A percentile compares a stretch with the other conserved stretches of the same genome.
Evolutionary conservation across 768 basidiomycete genomes (phyloP).

Genomic region (Xanthoconium purpureum): DNA sequence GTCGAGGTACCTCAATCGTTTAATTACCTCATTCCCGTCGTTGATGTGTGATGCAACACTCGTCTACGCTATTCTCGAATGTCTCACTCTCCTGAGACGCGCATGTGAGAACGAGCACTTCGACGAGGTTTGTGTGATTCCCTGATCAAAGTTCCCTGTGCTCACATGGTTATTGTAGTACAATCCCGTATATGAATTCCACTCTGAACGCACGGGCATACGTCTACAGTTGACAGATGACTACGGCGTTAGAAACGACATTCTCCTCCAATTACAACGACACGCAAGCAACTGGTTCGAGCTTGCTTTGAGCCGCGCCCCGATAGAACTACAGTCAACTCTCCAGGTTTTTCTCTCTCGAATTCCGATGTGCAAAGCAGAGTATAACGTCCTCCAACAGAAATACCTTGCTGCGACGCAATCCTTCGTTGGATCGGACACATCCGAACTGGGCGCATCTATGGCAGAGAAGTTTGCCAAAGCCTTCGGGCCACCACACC

Average conservation of each 20-base stretch:
- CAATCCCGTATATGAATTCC: slow-evolving; percentile 81
- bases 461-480: slow-evolving; percentile 85
- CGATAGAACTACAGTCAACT: slow-evolving; percentile 88
- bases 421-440: slow-evolving; percentile 62
- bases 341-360: slow-evolving; percentile 61
- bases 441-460: slow-evolving; percentile 88
- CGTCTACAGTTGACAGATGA: slow-evolving; percentile 81
- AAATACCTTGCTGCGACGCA: slow-evolving; percentile 84
- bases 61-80: slow-evolving; percentile 87
- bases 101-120: slow-evolving; percentile 88
- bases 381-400: slow-evolving; percentile 38
- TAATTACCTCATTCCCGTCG: slow-evolving; percentile 91
- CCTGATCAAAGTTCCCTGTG: neutral
- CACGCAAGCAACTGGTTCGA: slow-evolving; percentile 84
- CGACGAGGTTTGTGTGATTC: slow-evolving; percentile 68
- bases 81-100: slow-evolving; percentile 81
- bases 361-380: neutral
- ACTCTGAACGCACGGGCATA: slow-evolving; percentile 72
- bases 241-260: slow-evolving; percentile 81
- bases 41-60: slow-evolving; percentile 88
- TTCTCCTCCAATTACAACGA: slow-evolving; percentile 69
- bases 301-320: slow-evolving; percentile 81
- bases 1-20: slow-evolving; percentile 74
- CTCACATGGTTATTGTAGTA: slow-evolving; percentile 50
- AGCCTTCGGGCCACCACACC: slow-evolving; percentile 70